phyloP scores from a whole-genome alignment of 352 stramenopile species.

The Phytophthora vignae region DNA sequence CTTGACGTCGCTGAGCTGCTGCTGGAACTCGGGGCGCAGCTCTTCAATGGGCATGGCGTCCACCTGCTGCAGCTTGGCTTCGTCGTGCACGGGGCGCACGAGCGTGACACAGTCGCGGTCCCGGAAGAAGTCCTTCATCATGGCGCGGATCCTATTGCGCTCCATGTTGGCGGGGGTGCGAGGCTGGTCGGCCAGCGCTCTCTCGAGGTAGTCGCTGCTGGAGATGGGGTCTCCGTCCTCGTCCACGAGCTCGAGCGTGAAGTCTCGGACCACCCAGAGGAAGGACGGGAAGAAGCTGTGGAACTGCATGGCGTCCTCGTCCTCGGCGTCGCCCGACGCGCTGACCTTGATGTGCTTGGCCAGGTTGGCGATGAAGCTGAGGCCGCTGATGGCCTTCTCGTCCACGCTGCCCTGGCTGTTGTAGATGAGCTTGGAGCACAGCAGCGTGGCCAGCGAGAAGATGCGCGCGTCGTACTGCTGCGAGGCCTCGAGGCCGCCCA shows the following conservation, averaged over 20 bases:
- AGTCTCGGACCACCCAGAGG: constrained; percentile 90
- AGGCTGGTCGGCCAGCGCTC: constrained; percentile 73
- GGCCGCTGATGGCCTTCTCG: constrained; percentile 82
- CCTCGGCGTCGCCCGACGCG: constrained; percentile 42
- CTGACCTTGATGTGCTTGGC: constrained; percentile 87
- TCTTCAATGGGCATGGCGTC: constrained; percentile 71
- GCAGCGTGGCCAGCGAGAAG: constrained; percentile 85
- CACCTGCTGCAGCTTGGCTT: constrained; percentile 80
- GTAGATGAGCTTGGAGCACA: constrained; percentile 91
- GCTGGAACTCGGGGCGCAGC: constrained; percentile 80
- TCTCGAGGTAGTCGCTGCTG: constrained; percentile 84
- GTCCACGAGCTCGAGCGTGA: constrained; percentile 87
- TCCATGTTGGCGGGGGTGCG: constrained; percentile 77
- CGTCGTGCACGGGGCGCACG: constrained; percentile 84
- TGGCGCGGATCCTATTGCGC: constrained; percentile 79
- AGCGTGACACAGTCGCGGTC: constrained; percentile 84
- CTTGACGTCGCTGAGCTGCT: constrained; percentile 72
- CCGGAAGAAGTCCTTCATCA: constrained; percentile 90
- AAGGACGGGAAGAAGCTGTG: constrained; percentile 91
- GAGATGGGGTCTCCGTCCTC: constrained; percentile 86
- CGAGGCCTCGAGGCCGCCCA: constrained; percentile 84
- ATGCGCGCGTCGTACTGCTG: constrained; percentile 90
- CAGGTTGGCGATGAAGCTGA: constrained; percentile 91
- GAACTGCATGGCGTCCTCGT: constrained; percentile 78
- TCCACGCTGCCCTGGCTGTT: constrained; percentile 89